Base-by-base conservation (phyloP, 306 rosid genomes). In the Quercus mongolica region DNA sequence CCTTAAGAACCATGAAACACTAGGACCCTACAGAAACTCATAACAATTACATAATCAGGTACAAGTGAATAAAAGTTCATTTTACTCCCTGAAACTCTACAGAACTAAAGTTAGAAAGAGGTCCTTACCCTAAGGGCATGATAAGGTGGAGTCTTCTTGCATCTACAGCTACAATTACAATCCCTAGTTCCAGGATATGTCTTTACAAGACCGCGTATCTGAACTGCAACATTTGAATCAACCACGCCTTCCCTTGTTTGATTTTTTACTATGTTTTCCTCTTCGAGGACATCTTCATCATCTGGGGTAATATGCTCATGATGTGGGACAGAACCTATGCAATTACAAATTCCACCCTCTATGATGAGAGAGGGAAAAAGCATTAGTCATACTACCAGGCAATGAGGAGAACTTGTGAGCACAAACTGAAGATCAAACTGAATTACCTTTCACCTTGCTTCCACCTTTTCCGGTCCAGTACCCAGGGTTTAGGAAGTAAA, bases 261-360 rank as follows among this genome's bases (percentile, higher is more conserved):
- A 77, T 82, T 80, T 77, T 84, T 94, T 38, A 94, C 96, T 18
- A 69, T 57, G 77, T 80, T 91, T 90, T 91, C 97, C 86, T 94
- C 99, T 83, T 90, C 89, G 58, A 82, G 88, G 58, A 94, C 99
- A 86, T 94, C 98, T 78, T 88, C 91, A 85, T 94, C 97, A 65
- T 94, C 92, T 62, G 97, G 87, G 54, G 85, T 81, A 75, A 74
- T 14, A 59, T 71, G 82, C 79, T 87, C 97, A 80, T 74, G 82
- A 41, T 56, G 79, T 4, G 90, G 90, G 73, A 63, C 55, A 77
- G 92, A 87, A 78, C 79, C 81, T 6, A 83, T 31, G 89, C 97
- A 92, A 85, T 92, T 87, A 85, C 90, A 94, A 84, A 92, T 12
- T 55, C 91, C 90, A 65, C 99, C 95, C 88, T 94, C 99, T 94